These are phyloP conservation scores for Psilocybe subaeruginosa DNA, from an alignment of 768 basidiomycete genomes.

Conservation along the genomic window DNA sequence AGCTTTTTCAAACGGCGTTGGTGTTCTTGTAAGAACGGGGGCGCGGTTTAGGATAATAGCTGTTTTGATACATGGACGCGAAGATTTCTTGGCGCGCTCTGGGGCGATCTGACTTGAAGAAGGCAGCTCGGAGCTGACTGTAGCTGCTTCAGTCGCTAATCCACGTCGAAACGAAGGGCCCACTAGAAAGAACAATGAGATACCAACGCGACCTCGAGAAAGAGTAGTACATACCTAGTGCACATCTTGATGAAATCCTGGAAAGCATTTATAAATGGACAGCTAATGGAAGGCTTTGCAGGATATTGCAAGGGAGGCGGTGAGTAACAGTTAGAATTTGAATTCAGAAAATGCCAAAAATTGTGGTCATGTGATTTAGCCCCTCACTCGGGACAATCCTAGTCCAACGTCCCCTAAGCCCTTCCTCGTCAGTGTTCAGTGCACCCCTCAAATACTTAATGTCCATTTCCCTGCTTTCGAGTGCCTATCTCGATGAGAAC, in stretches of 20 bases:
- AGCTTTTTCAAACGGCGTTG: slow-evolving; percentile 74
- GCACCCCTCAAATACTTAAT: slow-evolving; percentile 35
- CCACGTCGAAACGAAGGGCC: slow-evolving; percentile 34
- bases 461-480: slow-evolving; percentile 80
- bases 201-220: background rate
- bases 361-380: slow-evolving; percentile 22
- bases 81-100: slow-evolving; percentile 29
- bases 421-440: background rate
- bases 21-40: slow-evolving; percentile 73
- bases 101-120: slow-evolving; percentile 7
- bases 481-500: slow-evolving; percentile 83
- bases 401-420: background rate
- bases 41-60: slow-evolving; percentile 80
- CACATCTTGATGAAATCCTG: slow-evolving; percentile 22
- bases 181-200: slow-evolving; percentile 3
- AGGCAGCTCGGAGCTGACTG: slow-evolving; percentile 19
- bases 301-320: background rate
- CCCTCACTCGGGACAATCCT: slow-evolving; percentile 4
- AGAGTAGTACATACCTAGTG: slow-evolving; percentile 17
- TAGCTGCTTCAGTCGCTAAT: slow-evolving; percentile 45
- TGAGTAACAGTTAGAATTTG: background rate
- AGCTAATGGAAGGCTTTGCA: background rate
- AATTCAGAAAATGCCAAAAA: slow-evolving; percentile 9
- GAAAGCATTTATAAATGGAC: slow-evolving; percentile 20
- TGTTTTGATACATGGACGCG: slow-evolving; percentile 49